phyloP scores from a whole-genome alignment of 1,284 basidiomycete genomes.

The Sanguinoderma infundibulare region DNA sequence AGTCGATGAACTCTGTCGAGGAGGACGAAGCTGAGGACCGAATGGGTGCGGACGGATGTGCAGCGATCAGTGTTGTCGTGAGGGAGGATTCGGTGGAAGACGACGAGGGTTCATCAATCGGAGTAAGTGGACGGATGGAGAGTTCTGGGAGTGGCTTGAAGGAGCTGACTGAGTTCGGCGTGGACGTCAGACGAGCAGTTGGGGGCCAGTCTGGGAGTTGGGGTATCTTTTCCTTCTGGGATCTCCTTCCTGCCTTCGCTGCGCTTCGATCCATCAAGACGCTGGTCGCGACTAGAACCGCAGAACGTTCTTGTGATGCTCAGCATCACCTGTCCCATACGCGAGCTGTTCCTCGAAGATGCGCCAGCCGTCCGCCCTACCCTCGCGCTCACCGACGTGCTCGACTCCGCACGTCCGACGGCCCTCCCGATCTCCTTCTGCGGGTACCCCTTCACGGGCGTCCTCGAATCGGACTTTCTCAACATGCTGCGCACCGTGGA shows the following conservation, averaged over 20 bases:
- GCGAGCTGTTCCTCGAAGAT: background rate
- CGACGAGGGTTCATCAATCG: slow-evolving; percentile 45
- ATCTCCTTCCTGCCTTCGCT: background rate
- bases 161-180: slow-evolving; percentile 52
- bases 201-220: slow-evolving; percentile 67
- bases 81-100: slow-evolving; percentile 37
- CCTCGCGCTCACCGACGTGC: background rate
- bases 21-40: slow-evolving; percentile 66
- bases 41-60: slow-evolving; percentile 44
- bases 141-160: slow-evolving; percentile 76
- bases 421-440: background rate
- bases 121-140: slow-evolving; percentile 52
- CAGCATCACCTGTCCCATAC: background rate
- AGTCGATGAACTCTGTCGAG: slow-evolving; percentile 72
- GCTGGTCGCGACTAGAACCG: background rate
- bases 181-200: slow-evolving; percentile 38
- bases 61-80: slow-evolving; percentile 39
- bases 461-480: background rate
- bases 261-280: background rate
- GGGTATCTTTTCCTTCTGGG: slow-evolving; percentile 64
- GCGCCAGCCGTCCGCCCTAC: background rate
- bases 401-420: background rate
- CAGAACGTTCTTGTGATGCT: background rate
- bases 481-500: background rate
- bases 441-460: background rate